Base-by-base conservation (phyloP, 2,329 filamentous ascomycete species). In the Nigrograna mackinnonii region DNA sequence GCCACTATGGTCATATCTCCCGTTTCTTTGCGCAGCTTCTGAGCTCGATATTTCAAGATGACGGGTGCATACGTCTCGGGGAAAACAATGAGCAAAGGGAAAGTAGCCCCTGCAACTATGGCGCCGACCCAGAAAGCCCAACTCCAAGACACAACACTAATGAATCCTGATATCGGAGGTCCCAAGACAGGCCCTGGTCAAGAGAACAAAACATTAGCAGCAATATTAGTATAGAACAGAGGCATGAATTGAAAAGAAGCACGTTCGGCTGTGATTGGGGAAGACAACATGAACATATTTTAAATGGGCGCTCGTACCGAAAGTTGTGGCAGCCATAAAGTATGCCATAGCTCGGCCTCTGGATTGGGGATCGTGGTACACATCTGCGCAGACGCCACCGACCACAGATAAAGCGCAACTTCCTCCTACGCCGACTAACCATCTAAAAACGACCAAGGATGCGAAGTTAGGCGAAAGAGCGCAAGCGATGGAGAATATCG, bases 41-140 rank as follows among this genome's bases (percentile, higher is more conserved):
- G 68, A 2, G 87, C 86, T 12, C 82, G 83, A 11, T 57, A 43
- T 46, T 70, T 70, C 26, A 77, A 54, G 14, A 77, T 65, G 0
- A 72, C 55, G 1, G 74, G 73, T 0, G 63, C 71, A 49, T 73
- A 77, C 6, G 74, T 76, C 52, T 77, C 74, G 2, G 73, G 85
- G 43, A 89, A 74, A 46, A 85, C 75, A n/a, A 82, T 43, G 12
- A 88, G 67, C 1, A 83, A 70, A 2, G 83, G 62, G 64, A 85
- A 75, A 2, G 83, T 84, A 0, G 68, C 67, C 19, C 79, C 85
- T 2, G 86, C 86, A 41, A 88, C 74, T 14, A 91, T 86, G 13
- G 88, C 72, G 12, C 74, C 84, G 18, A 89, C 77, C 79, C 85
- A 88, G 57, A 87, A 87, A 2, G 78, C 69, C 86, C 85, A 89